phyloP scores from a whole-genome alignment of 2,329 filamentous ascomycete species.

The Fusarium sp. region DNA sequence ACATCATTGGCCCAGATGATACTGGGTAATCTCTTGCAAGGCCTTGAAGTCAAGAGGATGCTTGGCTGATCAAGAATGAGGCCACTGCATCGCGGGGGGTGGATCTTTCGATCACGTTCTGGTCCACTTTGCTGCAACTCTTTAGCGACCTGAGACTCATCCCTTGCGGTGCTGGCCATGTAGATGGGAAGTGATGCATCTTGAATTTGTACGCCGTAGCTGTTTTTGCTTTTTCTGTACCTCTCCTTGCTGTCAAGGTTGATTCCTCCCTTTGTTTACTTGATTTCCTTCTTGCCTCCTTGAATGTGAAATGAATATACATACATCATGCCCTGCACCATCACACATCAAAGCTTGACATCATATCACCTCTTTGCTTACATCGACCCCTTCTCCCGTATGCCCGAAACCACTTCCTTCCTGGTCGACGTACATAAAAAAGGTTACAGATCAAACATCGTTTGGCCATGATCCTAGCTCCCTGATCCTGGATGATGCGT shows the following conservation, averaged over 20 bases:
- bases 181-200: neutral
- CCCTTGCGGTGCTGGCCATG: constrained; percentile 23
- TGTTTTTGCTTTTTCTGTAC: constrained; percentile 20
- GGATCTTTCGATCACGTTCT: constrained; percentile 28
- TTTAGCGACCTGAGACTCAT: constrained; percentile 4
- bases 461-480: constrained; percentile 29
- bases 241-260: neutral
- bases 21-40: neutral
- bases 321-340: constrained; percentile 3
- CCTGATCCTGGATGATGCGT: constrained; percentile 10
- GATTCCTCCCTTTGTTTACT: neutral
- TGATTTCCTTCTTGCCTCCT: too few species aligned
- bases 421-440: constrained; percentile 10
- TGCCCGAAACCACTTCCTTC: constrained; percentile 25
- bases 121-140: neutral
- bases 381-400: constrained; percentile 6
- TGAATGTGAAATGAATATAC: neutral
- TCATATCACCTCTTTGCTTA: constrained; percentile 8
- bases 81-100: constrained; percentile 34
- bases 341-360: constrained; percentile 2
- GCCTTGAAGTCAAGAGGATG: neutral
- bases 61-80: constrained; percentile 42
- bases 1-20: neutral
- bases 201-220: neutral
- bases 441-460: constrained; percentile 2